These are phyloP conservation scores for Phylloboletellus chloephorus DNA, from an alignment of 1,284 basidiomycete genomes.

Conservation along the genomic window DNA sequence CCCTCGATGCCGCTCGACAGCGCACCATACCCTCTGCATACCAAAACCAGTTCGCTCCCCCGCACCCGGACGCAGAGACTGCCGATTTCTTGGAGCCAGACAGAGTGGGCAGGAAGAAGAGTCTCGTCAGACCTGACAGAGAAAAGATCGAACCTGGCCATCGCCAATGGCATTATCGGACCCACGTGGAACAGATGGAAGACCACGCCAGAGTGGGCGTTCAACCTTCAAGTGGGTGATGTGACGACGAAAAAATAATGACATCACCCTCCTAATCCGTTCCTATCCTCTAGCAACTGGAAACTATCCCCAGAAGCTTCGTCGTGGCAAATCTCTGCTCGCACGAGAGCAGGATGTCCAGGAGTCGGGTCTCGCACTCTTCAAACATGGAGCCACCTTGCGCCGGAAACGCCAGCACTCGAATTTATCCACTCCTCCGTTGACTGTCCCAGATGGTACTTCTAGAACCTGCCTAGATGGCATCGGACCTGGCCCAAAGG, in stretches of 20 bases:
- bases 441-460: constrained; percentile 37
- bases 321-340: constrained; percentile 83
- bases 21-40: constrained; percentile 50
- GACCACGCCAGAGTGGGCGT: constrained; percentile 65
- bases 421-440: constrained; percentile 32
- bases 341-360: constrained; percentile 82
- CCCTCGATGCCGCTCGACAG: constrained; percentile 49
- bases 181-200: constrained; percentile 80
- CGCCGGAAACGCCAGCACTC: constrained; percentile 62
- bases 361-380: constrained; percentile 82
- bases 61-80: constrained; percentile 46
- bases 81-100: constrained; percentile 37
- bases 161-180: constrained; percentile 93
- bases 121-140: constrained; percentile 87
- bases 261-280: constrained; percentile 8
- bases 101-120: constrained; percentile 78
- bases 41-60: constrained; percentile 44
- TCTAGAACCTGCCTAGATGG: constrained; percentile 60
- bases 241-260: constrained; percentile 8
- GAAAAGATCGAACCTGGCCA: constrained; percentile 96
- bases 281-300: constrained; percentile 59
- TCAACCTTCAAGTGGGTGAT: constrained; percentile 70
- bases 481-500: constrained; percentile 81
- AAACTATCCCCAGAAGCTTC: constrained; percentile 70
- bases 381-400: constrained; percentile 77